Evolutionary conservation across 108 stramenopile species (phyloP), one percentile per base, ranked within the genome.

Genomic region (Discostella stelligeroides): DNA sequence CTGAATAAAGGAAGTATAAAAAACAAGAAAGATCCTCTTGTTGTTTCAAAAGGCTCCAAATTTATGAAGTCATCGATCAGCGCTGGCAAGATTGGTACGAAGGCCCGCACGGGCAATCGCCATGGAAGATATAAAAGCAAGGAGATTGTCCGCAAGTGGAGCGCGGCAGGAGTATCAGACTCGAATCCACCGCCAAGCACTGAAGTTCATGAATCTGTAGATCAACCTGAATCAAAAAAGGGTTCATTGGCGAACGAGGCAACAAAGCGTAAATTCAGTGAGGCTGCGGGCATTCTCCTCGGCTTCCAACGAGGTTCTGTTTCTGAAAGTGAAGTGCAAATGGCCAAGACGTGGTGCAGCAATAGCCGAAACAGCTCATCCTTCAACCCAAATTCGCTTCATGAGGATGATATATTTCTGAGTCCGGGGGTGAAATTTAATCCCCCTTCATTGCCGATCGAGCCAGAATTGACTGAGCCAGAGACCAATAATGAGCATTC

Each of bases 401-500:
- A 2, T 4, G 46, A 49, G 41, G 63, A 70, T 17, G 47, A 30
- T 38, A 68, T 68, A 14, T 53, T 63, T 3, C 30, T 76, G 11
- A 76, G 65, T 45, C 60, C 60, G 17, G 54, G 48, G n/a, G 30
- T 76, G 37, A 70, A 70, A 56, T 64, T 77, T 40, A 59, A 70
- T 51, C 63, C 70, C 18, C 68, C 63, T 21, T 25, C 63, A 4
- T 55, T 77, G 25, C 76, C 76, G 7, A 57, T 65, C 4, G 76
- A 77, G 57, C 58, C 76, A 24, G 68, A 77, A 53, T 21, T 49
- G 25, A 57, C 37, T n/a, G 63, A 70, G 24, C 21, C 48, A 0
- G 63, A 65, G 56, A n/a, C 13, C n/a, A n/a, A n/a, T n/a, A n/a
- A n/a, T n/a, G n/a, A 27, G 62, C 15, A 28, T 24, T 14, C 53